These are phyloP conservation scores for Oryza longistaminata DNA, from an alignment of 176 grass and related monocot genomes.

Conservation along the genomic window DNA sequence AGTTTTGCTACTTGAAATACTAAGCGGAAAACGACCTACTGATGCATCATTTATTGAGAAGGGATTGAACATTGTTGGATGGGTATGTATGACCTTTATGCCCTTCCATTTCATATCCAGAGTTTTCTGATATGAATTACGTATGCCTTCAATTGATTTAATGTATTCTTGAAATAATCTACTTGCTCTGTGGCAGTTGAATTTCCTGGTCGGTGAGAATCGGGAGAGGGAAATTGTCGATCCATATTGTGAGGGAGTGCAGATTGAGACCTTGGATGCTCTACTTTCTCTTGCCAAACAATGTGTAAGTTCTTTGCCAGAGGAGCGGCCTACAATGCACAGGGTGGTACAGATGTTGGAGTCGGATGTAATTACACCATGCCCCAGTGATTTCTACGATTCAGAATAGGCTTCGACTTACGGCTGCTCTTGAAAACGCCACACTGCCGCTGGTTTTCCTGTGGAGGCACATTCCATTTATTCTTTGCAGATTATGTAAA, in stretches of 20 bases:
- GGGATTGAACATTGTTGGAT: conserved; percentile 98
- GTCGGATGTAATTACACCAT: conserved; percentile 97
- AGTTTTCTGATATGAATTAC: not conserved
- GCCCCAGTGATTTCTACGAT: conserved; percentile 96
- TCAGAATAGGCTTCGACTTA: conserved; percentile 61
- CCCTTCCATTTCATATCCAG: not conserved
- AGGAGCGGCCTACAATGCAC: conserved; percentile 96
- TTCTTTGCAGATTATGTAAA: conserved; percentile 84
- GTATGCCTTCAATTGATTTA: conserved; percentile 7
- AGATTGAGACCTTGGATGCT: conserved; percentile 84
- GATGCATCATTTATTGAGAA: conserved; percentile 98
- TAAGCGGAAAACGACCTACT: conserved; percentile 88
- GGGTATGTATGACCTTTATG: conserved; percentile 72
- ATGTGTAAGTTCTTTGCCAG: conserved; percentile 81
- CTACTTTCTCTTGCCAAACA: conserved; percentile 91
- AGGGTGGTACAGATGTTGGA: conserved; percentile 95
- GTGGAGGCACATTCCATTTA: conserved; percentile 70
- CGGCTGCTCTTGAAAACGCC: not conserved
- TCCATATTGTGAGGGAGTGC: conserved; percentile 80
- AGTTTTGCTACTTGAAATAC: conserved; percentile 93
- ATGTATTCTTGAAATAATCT: not conserved
- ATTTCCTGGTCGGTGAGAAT: conserved; percentile 78
- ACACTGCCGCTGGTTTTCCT: conserved; percentile 30
- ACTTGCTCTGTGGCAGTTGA: conserved; percentile 60
- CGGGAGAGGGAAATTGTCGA: conserved; percentile 88